Percentiles rank a stretch among this genome's conserved stretches.
These are phyloP conservation scores for Diplodia intermedia DNA, from an alignment of 2,329 filamentous ascomycete species.

Conservation along the genomic window DNA sequence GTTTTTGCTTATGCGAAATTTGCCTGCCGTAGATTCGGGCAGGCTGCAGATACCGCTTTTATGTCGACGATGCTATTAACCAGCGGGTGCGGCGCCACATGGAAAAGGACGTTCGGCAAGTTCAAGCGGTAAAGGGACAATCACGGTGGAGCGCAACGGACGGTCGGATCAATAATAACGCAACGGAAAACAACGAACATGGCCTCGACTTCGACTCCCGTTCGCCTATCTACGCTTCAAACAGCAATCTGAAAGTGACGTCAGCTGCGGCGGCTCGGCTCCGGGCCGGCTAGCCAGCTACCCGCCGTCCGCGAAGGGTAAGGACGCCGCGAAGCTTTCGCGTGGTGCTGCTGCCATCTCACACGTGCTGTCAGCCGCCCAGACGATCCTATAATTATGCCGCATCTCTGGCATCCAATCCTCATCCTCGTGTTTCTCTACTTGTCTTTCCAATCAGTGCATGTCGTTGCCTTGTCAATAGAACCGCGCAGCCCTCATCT, in stretches of 20 bases:
- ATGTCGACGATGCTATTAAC: too few species aligned
- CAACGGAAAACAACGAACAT: too few species aligned
- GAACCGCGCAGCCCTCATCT: not conserved
- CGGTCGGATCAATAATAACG: too few species aligned
- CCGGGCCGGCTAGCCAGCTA: constrained; percentile 1
- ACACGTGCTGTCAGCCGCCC: constrained; percentile 1
- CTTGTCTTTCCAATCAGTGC: not conserved
- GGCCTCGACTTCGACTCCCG: too few species aligned
- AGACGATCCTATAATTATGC: not conserved
- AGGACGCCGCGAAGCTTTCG: not conserved
- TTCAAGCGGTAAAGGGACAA: too few species aligned
- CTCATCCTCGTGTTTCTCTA: not conserved
- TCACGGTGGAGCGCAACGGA: too few species aligned
- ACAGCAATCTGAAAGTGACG: not conserved
- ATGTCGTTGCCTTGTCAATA: not conserved
- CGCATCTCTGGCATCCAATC: not conserved
- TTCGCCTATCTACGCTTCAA: not conserved
- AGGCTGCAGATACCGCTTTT: not conserved
- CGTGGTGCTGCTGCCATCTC: not conserved
- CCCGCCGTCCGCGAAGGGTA: not conserved
- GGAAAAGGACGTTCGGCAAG: too few species aligned
- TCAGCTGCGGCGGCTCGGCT: not conserved
- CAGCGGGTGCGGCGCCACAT: too few species aligned
- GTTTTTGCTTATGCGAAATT: not conserved
- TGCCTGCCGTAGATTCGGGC: not conserved